Base-by-base conservation (phyloP, 1,284 basidiomycete species). In the Puccinia triticina region DNA sequence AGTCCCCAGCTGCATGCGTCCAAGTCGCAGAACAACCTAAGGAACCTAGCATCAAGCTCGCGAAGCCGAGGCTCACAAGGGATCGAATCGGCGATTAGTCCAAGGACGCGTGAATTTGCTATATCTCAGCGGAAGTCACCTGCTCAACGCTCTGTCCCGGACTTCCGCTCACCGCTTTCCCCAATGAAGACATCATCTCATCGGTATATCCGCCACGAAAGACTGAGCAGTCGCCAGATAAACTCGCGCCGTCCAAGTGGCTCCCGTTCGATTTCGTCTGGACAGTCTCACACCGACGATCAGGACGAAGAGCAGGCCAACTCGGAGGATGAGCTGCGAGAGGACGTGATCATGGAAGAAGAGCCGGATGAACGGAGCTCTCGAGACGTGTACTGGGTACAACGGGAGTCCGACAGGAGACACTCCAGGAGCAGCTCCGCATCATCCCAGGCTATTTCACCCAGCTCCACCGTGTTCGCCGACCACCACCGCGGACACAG, bases 401-500 rank as follows among this genome's bases (percentile, higher is more conserved):
- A 67, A 3, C 23, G 37, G 21, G 37, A 40, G 1, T 1, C 23
- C 64, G 37, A 43, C 18, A 46, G 40, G 21, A 40, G 43, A 16
- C 40, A 37, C 43, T 74, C 72, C 1, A 55, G 46, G 37, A 74
- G 37, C 29, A 55, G 32, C n/a, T 74, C 72, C 21, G 1, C 16
- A 12, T 74, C 72, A 7, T 74, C 72, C 37, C 55, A 23, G 21
- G 50, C 72, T 21, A 53, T 74, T 34, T 74, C 72, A 11, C 72
- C 48, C 37, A 55, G 50, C 55, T 74, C 72, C 10, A 74, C 72
- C 37, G 72, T 74, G 29, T 74, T 74, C 37, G 50, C 72, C n/a
- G 72, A 74, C 50, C 69, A 55, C 40, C 50, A 50, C 14, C 50
- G 46, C 21, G 69, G 57, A 21, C 50, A 37, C 43, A n/a, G 40